These are phyloP conservation scores for Phytopythium chamaehyphon DNA, from an alignment of 352 stramenopile genomes.

Conservation along the genomic window DNA sequence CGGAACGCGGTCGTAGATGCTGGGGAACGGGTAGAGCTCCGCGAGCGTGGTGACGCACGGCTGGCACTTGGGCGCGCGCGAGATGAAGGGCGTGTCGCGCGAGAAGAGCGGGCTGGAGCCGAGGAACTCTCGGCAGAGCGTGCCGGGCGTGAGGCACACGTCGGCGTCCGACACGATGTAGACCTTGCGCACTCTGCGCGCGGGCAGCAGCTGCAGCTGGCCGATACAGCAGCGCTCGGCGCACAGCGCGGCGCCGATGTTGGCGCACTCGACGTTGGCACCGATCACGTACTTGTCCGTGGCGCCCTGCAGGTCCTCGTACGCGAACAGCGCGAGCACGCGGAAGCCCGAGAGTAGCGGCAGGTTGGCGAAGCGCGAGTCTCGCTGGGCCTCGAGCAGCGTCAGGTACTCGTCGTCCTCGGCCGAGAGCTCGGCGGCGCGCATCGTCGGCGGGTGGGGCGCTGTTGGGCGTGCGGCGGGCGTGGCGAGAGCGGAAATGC, in stretches of 20 bases:
- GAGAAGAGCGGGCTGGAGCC: conserved; percentile 52
- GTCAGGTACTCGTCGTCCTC: conserved; percentile 43
- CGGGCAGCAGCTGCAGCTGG: conserved; percentile 64
- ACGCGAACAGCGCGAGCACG: conserved; percentile 53
- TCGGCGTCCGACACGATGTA: conserved; percentile 85
- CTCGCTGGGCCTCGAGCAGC: conserved; percentile 40
- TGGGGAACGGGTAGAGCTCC: conserved; percentile 84
- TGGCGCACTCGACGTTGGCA: conserved; percentile 85
- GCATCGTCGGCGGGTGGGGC: no score
- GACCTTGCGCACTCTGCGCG: conserved; percentile 50
- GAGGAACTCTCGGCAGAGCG: conserved; percentile 88
- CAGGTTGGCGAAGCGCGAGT: conserved; percentile 24
- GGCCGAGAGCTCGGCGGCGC: conserved; percentile 29
- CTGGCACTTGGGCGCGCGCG: conserved; percentile 49
- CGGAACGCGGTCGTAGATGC: conserved; percentile 62
- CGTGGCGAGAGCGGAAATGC: neutral
- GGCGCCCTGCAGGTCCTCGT: conserved; percentile 43
- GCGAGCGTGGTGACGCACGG: conserved; percentile 53
- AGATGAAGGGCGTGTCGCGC: conserved; percentile 55
- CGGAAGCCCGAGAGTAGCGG: conserved; percentile 43
- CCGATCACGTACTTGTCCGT: conserved; percentile 54
- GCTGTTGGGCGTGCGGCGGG: no score
- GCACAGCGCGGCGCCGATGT: conserved; percentile 81
- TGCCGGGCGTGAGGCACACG: conserved; percentile 76
- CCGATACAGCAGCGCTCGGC: conserved; percentile 81